A percentile compares a stretch with the other conserved stretches of the same genome.
phyloP scores from a whole-genome alignment of 345 rosid species.

The Zanthoxylum bungeanum region DNA sequence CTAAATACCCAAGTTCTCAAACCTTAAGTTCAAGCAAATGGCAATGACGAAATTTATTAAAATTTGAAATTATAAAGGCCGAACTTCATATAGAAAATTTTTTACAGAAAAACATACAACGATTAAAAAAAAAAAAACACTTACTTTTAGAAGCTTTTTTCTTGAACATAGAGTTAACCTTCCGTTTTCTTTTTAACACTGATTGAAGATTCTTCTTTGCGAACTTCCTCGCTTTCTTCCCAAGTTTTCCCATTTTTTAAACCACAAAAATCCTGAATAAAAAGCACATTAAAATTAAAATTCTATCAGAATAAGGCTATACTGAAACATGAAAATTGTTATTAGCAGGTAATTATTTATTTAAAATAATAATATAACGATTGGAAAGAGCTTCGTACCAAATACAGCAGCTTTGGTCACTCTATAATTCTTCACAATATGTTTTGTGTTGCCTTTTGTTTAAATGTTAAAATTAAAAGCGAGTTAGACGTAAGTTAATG shows the following conservation, averaged over 20 bases:
- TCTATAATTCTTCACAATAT: not conserved
- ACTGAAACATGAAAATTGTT: not conserved
- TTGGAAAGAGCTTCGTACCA: not conserved
- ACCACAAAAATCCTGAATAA: not conserved
- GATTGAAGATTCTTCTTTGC: conserved; percentile 93
- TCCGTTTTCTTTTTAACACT: conserved; percentile 54
- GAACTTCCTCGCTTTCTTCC: conserved; percentile 94
- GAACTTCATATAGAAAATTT: no score
- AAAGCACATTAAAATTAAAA: no score
- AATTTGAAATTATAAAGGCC: not conserved
- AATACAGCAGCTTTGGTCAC: not conserved
- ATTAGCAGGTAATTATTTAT: not conserved
- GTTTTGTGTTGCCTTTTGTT: not conserved
- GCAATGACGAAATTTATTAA: not conserved
- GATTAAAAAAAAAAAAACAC: not conserved
- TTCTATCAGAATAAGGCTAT: not conserved
- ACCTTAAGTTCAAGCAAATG: not conserved
- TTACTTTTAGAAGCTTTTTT: conserved; percentile 63
- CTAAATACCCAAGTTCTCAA: not conserved
- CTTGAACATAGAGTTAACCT: conserved; percentile 63
- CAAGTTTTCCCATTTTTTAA: conserved; percentile 65
- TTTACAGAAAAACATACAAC: no score
- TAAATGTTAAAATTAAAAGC: not conserved
- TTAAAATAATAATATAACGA: not conserved
- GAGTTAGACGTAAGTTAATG: not conserved